These are phyloP conservation scores for Gonium pectorale DNA, from an alignment of 139 green algal species.

Conservation along the genomic window DNA sequence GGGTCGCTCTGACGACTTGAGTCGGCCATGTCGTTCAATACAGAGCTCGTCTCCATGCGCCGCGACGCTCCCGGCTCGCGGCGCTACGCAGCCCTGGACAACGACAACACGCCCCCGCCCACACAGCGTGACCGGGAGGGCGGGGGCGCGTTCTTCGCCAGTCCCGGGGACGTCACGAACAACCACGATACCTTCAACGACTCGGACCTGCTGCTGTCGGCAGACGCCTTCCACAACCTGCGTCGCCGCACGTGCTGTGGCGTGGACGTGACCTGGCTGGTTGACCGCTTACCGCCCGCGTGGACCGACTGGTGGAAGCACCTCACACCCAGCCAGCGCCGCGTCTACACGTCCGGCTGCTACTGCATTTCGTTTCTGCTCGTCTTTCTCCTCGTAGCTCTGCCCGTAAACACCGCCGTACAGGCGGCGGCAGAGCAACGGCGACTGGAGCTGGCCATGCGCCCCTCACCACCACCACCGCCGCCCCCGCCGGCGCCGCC, in stretches of 20 bases:
- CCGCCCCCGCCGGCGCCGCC: constrained; percentile 10
- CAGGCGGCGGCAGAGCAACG: neutral
- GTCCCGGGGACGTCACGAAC: neutral
- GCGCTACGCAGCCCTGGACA: too few species aligned
- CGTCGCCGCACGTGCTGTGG: constrained; percentile 10
- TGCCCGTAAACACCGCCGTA: neutral
- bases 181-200: neutral
- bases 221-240: neutral
- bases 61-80: too few species aligned
- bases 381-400: neutral
- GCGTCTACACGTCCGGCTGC: neutral
- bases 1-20: too few species aligned
- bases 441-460: neutral
- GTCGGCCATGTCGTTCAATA: too few species aligned
- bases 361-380: neutral
- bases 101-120: too few species aligned
- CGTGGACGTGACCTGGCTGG: constrained; percentile 8
- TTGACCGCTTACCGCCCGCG: neutral
- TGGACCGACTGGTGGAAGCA: constrained; percentile 4
- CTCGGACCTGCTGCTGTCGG: neutral
- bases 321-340: neutral
- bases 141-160: too few species aligned
- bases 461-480: neutral
- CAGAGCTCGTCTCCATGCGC: too few species aligned
- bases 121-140: too few species aligned